Evolutionary conservation across 306 rosid species (phyloP), one percentile per base, ranked within the genome.

Genomic region (Canavalia ensiformis): DNA sequence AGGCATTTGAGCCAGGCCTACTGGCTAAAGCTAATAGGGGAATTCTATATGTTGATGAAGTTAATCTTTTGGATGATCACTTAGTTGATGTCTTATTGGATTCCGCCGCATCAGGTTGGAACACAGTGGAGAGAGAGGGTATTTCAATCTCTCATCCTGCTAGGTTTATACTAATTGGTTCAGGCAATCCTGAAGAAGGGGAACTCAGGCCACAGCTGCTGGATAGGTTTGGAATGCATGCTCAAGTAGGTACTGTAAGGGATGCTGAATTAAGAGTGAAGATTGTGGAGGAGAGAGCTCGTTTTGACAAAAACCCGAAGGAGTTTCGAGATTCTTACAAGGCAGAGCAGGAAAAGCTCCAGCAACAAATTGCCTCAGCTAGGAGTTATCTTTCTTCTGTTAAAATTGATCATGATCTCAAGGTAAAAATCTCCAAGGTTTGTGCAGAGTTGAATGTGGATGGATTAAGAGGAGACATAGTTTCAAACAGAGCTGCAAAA

Each of bases 51-150:
- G 98, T 94, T 45, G 98, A 94, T 54, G 98, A 94, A 82, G 98
- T 94, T 67, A 94, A 94, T 71, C 97, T 95, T 55, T 86, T 95
- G 87, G 98, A 95, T 81, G 98, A 95, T 74, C 98, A 95, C 85
- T 86, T 95, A 1, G 98, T 95, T 59, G 98, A 95, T 86, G 98
- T 95, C 37, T 78, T 95, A 34, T 80, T 95, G 90, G 97, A 95
- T 87, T 95, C 97, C 66, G 97, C 98, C 11, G 98, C 98, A 60
- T 95, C 98, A 3, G 98, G 98, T 55, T 95, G 98, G 98, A 95
- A 95, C 90, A 95, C 97, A 4, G 99, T 95, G 58, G 99, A 95
- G 86, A 90, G 99, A 77, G 99, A 95, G 83, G 99, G 99, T 58
- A 95, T 93, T 60, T 93, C 99, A 6, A 93, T 95, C 79, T 89